Percentiles rank a stretch among this genome's conserved stretches.
Conservation (phyloP, 352 stramenopile species). For the Sclerospora graminicola region DNA sequence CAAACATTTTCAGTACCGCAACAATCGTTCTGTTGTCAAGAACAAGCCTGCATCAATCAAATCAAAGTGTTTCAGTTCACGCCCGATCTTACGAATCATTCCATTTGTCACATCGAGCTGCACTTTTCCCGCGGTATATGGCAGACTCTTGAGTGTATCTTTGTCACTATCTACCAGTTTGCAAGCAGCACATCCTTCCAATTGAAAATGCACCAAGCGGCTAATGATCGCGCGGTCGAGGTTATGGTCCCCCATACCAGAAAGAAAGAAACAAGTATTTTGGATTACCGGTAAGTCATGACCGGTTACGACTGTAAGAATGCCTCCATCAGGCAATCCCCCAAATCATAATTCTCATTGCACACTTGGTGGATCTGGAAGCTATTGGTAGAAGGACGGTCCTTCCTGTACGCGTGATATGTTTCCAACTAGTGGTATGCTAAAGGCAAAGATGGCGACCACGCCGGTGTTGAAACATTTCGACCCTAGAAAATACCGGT, state of each 20-base stretch:
- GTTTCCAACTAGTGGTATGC: too few relatives aligned
- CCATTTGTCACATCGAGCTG: slow-evolving; percentile 32
- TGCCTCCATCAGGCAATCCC: too few relatives aligned
- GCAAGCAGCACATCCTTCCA: slow-evolving; percentile 60
- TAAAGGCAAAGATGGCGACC: too few relatives aligned
- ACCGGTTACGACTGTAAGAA: too few relatives aligned
- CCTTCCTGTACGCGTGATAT: too few relatives aligned
- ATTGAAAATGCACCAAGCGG: slow-evolving; percentile 58
- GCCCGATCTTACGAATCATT: slow-evolving; percentile 55
- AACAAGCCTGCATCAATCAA: slow-evolving; percentile 73
- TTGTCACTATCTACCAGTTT: slow-evolving; percentile 64
- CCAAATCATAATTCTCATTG: too few relatives aligned
- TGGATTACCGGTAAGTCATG: too few relatives aligned
- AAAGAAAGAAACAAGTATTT: too few relatives aligned
- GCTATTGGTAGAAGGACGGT: too few relatives aligned
- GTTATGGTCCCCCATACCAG: slow-evolving; percentile 74
- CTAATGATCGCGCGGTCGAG: slow-evolving; percentile 69
- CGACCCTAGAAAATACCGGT: too few relatives aligned
- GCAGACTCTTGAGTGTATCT: slow-evolving; percentile 44
- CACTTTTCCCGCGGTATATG: slow-evolving; percentile 60
- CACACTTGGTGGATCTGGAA: too few relatives aligned
- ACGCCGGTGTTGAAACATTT: too few relatives aligned
- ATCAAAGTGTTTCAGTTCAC: slow-evolving; percentile 59
- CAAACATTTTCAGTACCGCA: slow-evolving; percentile 67
- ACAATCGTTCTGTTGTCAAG: slow-evolving; percentile 53